Conservation (phyloP, 306 rosid genomes). For the Dryas octopetala region DNA sequence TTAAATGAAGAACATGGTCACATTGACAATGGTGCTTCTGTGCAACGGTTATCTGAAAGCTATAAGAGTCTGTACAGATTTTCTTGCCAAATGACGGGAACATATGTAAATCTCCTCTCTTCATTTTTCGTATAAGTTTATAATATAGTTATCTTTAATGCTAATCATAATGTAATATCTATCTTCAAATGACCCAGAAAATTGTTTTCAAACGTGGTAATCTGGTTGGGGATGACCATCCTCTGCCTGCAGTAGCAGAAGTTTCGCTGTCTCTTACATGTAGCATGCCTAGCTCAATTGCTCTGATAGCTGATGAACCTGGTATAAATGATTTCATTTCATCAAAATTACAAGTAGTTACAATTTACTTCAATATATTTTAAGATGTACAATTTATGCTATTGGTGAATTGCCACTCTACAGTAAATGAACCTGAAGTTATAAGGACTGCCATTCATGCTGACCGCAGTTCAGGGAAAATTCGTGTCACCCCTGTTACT, state of each 20-base stretch:
- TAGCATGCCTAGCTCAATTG: conserved; percentile 71
- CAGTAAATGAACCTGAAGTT: conserved; percentile 56
- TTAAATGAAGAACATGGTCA: conserved; percentile 43
- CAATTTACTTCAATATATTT: conserved; percentile 8
- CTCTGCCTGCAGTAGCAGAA: conserved; percentile 64
- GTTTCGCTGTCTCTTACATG: conserved; percentile 54
- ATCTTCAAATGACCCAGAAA: conserved; percentile 55
- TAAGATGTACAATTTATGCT: conserved; percentile 4
- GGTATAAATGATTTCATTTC: conserved; percentile 42
- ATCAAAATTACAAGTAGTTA: conserved; percentile 23
- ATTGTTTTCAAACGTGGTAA: conserved; percentile 77
- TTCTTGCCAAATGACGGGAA: conserved; percentile 65
- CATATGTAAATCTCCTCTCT: conserved; percentile 58
- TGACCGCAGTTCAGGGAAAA: conserved; percentile 50
- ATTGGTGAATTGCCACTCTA: conserved; percentile 32
- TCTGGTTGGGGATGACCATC: conserved; percentile 86
- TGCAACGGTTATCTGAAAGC: conserved; percentile 53
- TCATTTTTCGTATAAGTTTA: conserved; percentile 12
- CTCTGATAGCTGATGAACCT: conserved; percentile 76
- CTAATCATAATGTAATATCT: conserved; percentile 11
- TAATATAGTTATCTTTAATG: conserved; percentile 11
- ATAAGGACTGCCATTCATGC: conserved; percentile 69
- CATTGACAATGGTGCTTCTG: conserved; percentile 48
- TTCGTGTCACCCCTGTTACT: conserved; percentile 58
- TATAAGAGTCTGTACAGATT: conserved; percentile 57